A percentile compares a stretch with the other conserved stretches of the same genome.
Evolutionary conservation across 78 protist species (phyloP).

Genomic region (Dictyostelium purpureum): DNA sequence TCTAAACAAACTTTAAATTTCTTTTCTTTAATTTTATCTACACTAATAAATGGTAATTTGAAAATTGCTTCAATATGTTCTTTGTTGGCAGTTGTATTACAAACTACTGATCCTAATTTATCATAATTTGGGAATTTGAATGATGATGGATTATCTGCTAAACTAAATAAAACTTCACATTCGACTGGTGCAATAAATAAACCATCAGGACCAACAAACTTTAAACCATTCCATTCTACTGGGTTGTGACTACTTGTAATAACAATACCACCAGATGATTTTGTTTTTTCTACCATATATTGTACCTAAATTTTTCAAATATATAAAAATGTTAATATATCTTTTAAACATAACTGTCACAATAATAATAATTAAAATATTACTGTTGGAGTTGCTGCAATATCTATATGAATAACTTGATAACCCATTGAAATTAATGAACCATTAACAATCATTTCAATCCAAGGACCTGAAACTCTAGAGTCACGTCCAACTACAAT

Average conservation of each 20-base stretch:
- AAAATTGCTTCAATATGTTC: constrained; percentile 59
- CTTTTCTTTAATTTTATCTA: constrained; percentile 12
- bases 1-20: constrained; percentile 68
- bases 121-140: not conserved
- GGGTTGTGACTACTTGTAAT: constrained; percentile 91
- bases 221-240: constrained; percentile 88
- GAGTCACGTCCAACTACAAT: constrained; percentile 90
- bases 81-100: constrained; percentile 8
- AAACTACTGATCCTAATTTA: not conserved
- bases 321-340: not conserved
- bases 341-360: not conserved
- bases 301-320: constrained; percentile 75
- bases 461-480: constrained; percentile 88
- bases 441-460: constrained; percentile 48
- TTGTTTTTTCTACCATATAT: constrained; percentile 45
- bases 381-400: constrained; percentile 86
- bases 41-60: constrained; percentile 46
- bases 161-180: constrained; percentile 42
- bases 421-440: constrained; percentile 65
- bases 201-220: constrained; percentile 85
- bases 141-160: constrained; percentile 68
- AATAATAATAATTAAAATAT: not conserved
- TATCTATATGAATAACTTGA: constrained; percentile 71
- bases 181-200: constrained; percentile 73
- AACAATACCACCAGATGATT: constrained; percentile 87